These are phyloP conservation scores for Pseudofabraea citricarpa DNA, from an alignment of 2,329 filamentous ascomycete species.

Conservation along the genomic window DNA sequence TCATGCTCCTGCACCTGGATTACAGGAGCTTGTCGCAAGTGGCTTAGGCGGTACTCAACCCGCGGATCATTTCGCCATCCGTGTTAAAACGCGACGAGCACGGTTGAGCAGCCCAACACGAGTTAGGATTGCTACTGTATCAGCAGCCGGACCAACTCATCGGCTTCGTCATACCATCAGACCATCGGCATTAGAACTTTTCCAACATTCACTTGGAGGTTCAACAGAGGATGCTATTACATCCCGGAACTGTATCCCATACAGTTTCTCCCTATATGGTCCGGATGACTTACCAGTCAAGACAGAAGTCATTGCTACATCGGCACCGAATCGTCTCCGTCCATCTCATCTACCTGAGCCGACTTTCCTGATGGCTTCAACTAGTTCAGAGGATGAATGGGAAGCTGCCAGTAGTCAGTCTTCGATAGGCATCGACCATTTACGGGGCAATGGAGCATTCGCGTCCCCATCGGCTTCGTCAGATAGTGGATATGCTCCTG, in stretches of 20 bases:
- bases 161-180: conserved; percentile 8
- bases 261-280: too few relatives aligned
- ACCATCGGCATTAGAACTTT: neutral
- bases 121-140: conserved; percentile 11
- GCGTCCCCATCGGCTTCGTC: neutral
- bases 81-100: conserved; percentile 35
- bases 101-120: neutral
- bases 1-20: conserved; percentile 7
- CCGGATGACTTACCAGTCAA: conserved; percentile 8
- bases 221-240: neutral
- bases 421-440: conserved; percentile 2
- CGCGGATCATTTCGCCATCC: conserved; percentile 59
- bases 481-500: neutral
- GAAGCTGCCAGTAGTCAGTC: conserved; percentile 5
- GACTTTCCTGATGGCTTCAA: conserved; percentile 9
- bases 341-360: conserved; percentile 19
- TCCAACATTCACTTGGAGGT: neutral
- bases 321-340: conserved; percentile 3
- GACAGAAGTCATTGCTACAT: conserved; percentile 14
- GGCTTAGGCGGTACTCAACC: conserved; percentile 55
- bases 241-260: neutral
- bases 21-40: conserved; percentile 45
- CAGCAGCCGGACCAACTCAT: conserved; percentile 8
- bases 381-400: conserved; percentile 9
- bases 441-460: conserved; percentile 1